phyloP scores from a whole-genome alignment of 352 stramenopile genomes.

The Phytophthora pluvialis region DNA sequence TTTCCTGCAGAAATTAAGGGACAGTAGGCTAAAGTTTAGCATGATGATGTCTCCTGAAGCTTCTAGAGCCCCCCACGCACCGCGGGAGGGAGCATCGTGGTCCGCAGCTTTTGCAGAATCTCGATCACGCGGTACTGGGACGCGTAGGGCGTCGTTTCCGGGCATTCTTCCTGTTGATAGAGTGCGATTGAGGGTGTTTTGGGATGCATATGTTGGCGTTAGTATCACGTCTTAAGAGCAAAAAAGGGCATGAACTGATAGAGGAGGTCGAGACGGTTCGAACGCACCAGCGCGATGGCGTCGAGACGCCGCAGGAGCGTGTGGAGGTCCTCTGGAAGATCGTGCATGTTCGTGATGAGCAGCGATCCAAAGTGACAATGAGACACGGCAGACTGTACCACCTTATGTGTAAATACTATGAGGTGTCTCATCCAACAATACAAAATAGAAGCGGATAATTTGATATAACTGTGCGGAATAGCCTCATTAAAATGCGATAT shows the following conservation, averaged over 20 bases:
- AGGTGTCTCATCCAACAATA: no score
- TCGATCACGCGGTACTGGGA: slow-evolving; percentile 62
- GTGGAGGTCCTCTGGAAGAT: slow-evolving; percentile 44
- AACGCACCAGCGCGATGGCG: slow-evolving; percentile 38
- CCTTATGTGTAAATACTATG: no score
- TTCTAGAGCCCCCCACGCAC: slow-evolving; percentile 33
- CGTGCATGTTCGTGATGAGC: slow-evolving; percentile 16
- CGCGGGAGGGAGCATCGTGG: slow-evolving; percentile 30
- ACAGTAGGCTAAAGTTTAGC: slow-evolving; percentile 3
- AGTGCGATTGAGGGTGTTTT: background rate
- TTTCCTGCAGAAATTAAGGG: slow-evolving; percentile 38
- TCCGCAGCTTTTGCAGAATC: slow-evolving; percentile 61
- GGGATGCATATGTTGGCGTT: background rate
- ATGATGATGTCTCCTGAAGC: background rate
- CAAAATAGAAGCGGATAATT: no score
- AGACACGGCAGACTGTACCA: no score
- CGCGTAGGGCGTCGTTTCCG: slow-evolving; percentile 55
- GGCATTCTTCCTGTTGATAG: slow-evolving; percentile 44
- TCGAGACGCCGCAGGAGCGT: slow-evolving; percentile 41
- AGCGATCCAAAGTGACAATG: background rate
- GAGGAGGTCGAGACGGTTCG: background rate
- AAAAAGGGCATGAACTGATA: background rate
- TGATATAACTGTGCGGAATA: background rate
- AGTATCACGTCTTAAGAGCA: background rate
- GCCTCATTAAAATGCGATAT: slow-evolving; percentile 1